Evolutionary conservation across 2,329 filamentous ascomycete species (phyloP), one percentile per base, ranked within the genome.

Genomic region (Sporothrix pallida): DNA sequence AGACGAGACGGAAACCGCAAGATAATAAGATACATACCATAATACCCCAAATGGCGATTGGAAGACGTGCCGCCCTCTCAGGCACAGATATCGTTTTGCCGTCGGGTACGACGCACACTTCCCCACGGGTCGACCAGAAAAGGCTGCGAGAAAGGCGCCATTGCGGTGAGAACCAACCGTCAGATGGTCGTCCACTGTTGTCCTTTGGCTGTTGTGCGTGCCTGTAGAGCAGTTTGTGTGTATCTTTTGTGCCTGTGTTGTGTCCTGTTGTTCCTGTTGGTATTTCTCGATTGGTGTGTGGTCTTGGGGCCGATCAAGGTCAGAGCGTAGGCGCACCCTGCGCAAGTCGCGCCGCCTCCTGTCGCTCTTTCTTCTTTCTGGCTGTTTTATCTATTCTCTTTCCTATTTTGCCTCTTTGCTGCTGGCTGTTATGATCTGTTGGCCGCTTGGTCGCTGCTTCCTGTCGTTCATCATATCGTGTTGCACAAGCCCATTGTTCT

Each of bases 281-380:
- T 23, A 7, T 60, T n/a, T 65, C 17, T 65, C 44, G 58, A 13
- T 58, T 58, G 54, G 58, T 62, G 58, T 62, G 13, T 52, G 12
- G 15, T 42, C 13, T 73, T 15, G 68, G 42, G 42, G 72, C 12
- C 56, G 54, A 70, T 70, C 72, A 70, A 31, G 65, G 72, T 70
- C 72, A 48, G 72, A 73, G 72, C 72, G 72, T 44, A 63, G 72
- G 54, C 56, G 65, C 65, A 48, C 46, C 71, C 63, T 63, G 65
- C 71, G 71, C 62, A 58, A 42, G 46, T 13, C n/a, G 7, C 23
- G 65, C 48, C 65, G 44, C 65, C 52, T 68, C 62, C 71, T 37
- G 50, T 46, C 48, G 56, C 48, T 72, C 58, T 37, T n/a, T 9
- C 10, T 26, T 72, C 58, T 37, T 52, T 54, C 48, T 56, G 26